Percentiles rank a stretch among this genome's conserved stretches.
These are phyloP conservation scores for Stevia rebaudiana DNA, from an alignment of 140 eudicot genomes.

Conservation along the genomic window DNA sequence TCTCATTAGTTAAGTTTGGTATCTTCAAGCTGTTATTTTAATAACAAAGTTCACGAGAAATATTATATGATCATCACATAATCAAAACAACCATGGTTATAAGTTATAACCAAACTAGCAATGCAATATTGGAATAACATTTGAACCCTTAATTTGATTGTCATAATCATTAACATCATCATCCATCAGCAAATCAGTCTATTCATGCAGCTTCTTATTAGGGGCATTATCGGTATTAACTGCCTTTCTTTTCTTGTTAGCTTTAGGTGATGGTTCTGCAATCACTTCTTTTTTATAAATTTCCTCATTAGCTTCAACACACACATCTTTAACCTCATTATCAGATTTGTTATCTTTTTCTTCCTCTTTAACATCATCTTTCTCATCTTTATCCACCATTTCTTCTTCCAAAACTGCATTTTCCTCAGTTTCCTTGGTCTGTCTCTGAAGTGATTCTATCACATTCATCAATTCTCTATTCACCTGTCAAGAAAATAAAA, in stretches of 20 bases:
- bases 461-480: slow-evolving; percentile 62
- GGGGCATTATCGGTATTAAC: neutral
- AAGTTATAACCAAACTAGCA: too few relatives aligned
- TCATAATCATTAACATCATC: neutral
- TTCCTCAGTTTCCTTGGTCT: slow-evolving; percentile 34
- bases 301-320: neutral
- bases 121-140: too few relatives aligned
- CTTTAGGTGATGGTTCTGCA: slow-evolving; percentile 17
- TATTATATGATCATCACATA: neutral
- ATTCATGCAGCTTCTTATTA: slow-evolving; percentile 16
- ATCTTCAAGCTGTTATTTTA: neutral
- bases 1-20: too few relatives aligned
- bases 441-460: slow-evolving; percentile 51
- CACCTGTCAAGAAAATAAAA: slow-evolving; percentile 32
- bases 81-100: neutral
- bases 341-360: slow-evolving; percentile 7
- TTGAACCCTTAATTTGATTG: neutral
- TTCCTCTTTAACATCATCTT: neutral
- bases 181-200: neutral
- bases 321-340: neutral
- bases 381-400: slow-evolving; percentile 16
- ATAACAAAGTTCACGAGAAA: too few relatives aligned
- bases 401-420: slow-evolving; percentile 25
- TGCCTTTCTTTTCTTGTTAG: neutral
- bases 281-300: neutral